These are phyloP conservation scores for Pythium folliculosum DNA, from an alignment of 352 stramenopile genomes.

Conservation along the genomic window DNA sequence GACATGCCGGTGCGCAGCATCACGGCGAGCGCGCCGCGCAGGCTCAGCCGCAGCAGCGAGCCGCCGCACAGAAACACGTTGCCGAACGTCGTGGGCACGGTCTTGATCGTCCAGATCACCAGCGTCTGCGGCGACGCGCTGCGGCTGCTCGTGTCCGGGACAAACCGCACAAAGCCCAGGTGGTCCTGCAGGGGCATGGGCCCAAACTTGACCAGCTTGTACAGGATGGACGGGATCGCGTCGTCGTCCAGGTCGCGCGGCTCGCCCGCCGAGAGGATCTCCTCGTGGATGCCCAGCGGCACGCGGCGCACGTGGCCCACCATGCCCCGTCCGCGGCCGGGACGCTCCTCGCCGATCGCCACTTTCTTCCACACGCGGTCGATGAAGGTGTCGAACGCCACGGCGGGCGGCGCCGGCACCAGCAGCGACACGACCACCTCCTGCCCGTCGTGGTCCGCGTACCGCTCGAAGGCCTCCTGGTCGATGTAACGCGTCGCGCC, in stretches of 20 bases:
- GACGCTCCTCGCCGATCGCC: slow-evolving; percentile 38
- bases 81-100: slow-evolving; percentile 44
- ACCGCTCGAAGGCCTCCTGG: slow-evolving; percentile 39
- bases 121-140: slow-evolving; percentile 34
- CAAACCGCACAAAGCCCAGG: slow-evolving; percentile 59
- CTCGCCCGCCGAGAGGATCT: slow-evolving; percentile 62
- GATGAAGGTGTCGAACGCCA: slow-evolving; percentile 73
- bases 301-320: slow-evolving; percentile 53
- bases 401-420: slow-evolving; percentile 39
- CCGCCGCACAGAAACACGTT: slow-evolving; percentile 60
- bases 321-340: slow-evolving; percentile 50
- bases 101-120: slow-evolving; percentile 64
- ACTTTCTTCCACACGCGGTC: slow-evolving; percentile 44
- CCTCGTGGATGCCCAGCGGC: slow-evolving; percentile 56
- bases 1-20: slow-evolving; percentile 29
- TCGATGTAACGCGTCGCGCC: slow-evolving; percentile 43
- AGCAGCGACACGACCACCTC: slow-evolving; percentile 64
- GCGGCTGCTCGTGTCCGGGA: slow-evolving; percentile 38
- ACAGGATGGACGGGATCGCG: slow-evolving; percentile 51
- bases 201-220: slow-evolving; percentile 50
- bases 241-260: slow-evolving; percentile 34
- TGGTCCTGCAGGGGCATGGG: slow-evolving; percentile 48
- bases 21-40: slow-evolving; percentile 34
- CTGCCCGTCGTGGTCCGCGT: slow-evolving; percentile 50
- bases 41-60: slow-evolving; percentile 41